A percentile compares a stretch with the other conserved stretches of the same genome.
These are phyloP conservation scores for Chytridium lagenaria DNA, from an alignment of 371 early-diverging fungal species.

Conservation along the genomic window DNA sequence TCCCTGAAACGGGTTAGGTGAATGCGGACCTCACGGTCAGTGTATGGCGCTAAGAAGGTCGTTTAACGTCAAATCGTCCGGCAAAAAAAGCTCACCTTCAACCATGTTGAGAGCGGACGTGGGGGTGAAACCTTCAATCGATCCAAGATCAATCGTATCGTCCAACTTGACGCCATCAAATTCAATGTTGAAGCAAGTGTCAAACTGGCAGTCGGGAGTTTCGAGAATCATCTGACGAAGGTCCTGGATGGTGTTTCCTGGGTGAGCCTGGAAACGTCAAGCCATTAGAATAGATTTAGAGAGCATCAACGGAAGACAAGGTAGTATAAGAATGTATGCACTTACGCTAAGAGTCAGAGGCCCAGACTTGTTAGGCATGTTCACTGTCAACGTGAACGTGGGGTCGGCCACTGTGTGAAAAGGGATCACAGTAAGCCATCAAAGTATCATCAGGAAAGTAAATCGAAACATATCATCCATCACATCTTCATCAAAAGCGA, in stretches of 20 bases:
- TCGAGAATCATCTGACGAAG: constrained; percentile 88
- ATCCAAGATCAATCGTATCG: constrained; percentile 75
- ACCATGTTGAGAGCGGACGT: constrained; percentile 71
- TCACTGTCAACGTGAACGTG: neutral
- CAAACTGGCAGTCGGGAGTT: constrained; percentile 80
- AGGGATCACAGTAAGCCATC: neutral
- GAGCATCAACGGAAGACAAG: neutral
- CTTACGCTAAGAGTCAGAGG: constrained; percentile 4
- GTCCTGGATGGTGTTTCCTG: constrained; percentile 71
- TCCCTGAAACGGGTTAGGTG: constrained; percentile 89
- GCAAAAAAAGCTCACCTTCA: constrained; percentile 63
- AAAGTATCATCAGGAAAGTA: neutral
- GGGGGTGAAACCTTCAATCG: constrained; percentile 75
- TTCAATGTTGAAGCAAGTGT: constrained; percentile 88
- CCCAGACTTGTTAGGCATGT: neutral
- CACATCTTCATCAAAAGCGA: no score
- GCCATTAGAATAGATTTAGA: neutral
- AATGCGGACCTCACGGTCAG: constrained; percentile 87
- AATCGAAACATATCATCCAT: neutral
- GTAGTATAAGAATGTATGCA: neutral
- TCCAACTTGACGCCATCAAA: constrained; percentile 73
- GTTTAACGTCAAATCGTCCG: neutral
- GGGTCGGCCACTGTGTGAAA: neutral
- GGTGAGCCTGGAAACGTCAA: constrained; percentile 22
- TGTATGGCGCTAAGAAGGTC: constrained; percentile 69